phyloP scores from a whole-genome alignment of 805 yeast species.

The Zygotorulaspora florentina region DNA sequence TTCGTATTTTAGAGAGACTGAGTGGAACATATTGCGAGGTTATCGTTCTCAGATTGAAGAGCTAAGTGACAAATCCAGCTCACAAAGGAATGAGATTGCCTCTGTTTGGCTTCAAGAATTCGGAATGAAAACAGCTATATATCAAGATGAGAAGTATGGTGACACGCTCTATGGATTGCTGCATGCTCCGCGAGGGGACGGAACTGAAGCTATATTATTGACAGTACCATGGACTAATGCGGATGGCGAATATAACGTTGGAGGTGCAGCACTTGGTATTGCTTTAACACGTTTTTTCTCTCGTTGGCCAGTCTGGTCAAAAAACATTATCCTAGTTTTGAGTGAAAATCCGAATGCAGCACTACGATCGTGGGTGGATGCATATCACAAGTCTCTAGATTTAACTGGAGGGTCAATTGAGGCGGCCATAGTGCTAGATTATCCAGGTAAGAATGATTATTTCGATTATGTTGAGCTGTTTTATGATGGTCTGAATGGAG shows the following conservation, averaged over 20 bases:
- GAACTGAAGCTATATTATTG: constrained; percentile 89
- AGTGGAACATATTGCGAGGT: constrained; percentile 90
- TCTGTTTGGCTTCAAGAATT: constrained; percentile 60
- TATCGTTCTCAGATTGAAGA: constrained; percentile 50
- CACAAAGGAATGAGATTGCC: constrained; percentile 44
- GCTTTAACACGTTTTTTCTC: constrained; percentile 76
- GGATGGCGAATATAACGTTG: constrained; percentile 62
- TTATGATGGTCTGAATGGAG: constrained; percentile 92
- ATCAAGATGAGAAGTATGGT: constrained; percentile 40
- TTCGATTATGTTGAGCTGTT: constrained; percentile 69
- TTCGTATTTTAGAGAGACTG: constrained; percentile 86
- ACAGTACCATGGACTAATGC: constrained; percentile 82
- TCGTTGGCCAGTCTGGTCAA: constrained; percentile 91
- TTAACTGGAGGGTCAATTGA: constrained; percentile 92
- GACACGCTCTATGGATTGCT: constrained; percentile 69
- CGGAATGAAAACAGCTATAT: constrained; percentile 62
- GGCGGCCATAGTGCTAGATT: constrained; percentile 83
- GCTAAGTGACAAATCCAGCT: constrained; percentile 26
- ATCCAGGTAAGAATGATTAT: constrained; percentile 58
- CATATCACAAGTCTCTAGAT: constrained; percentile 81
- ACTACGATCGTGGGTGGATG: constrained; percentile 85
- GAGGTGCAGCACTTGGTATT: constrained; percentile 71
- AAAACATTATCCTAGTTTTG: constrained; percentile 81
- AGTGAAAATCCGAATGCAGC: constrained; percentile 68
- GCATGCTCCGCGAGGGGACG: constrained; percentile 94